These are phyloP conservation scores for Prillingera fragicola DNA, from an alignment of 1,284 basidiomycete genomes.

Conservation along the genomic window DNA sequence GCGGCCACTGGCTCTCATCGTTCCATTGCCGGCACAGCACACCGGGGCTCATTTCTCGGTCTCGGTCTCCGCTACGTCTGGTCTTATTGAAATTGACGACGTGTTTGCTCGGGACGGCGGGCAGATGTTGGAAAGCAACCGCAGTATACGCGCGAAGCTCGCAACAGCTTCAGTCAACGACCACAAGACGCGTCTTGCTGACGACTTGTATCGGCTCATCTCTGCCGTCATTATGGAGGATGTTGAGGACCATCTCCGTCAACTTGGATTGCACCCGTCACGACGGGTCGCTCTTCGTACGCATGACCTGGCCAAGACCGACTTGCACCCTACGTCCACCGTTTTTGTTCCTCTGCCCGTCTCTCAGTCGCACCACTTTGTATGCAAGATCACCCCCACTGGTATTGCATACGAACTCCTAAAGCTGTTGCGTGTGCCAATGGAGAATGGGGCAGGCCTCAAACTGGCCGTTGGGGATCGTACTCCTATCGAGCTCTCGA, in stretches of 20 bases:
- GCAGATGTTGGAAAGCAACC: slow-evolving; percentile 16
- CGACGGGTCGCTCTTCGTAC: slow-evolving; percentile 34
- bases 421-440: slow-evolving; percentile 28
- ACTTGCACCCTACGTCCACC: slow-evolving; percentile 34
- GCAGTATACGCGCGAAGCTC: slow-evolving; percentile 22
- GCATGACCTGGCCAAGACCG: slow-evolving; percentile 37
- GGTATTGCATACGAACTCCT: slow-evolving; percentile 39
- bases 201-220: slow-evolving; percentile 35
- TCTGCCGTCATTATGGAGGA: slow-evolving; percentile 40
- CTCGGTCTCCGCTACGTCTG: slow-evolving; percentile 32
- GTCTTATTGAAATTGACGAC: slow-evolving; percentile 40
- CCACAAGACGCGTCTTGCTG: slow-evolving; percentile 27
- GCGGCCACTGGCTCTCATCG: slow-evolving; percentile 29
- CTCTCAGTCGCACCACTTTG: slow-evolving; percentile 34
- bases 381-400: slow-evolving; percentile 26
- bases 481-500: slow-evolving; percentile 24
- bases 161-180: slow-evolving; percentile 32
- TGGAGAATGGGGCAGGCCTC: slow-evolving; percentile 30
- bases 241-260: slow-evolving; percentile 36
- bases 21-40: slow-evolving; percentile 30
- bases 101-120: slow-evolving; percentile 24
- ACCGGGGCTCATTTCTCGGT: slow-evolving; percentile 20
- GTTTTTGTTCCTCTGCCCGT: slow-evolving; percentile 39
- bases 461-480: slow-evolving; percentile 34
- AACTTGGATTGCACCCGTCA: slow-evolving; percentile 33